Conservation (phyloP, 2,329 filamentous ascomycete genomes). For the Fusarium tricinctum region DNA sequence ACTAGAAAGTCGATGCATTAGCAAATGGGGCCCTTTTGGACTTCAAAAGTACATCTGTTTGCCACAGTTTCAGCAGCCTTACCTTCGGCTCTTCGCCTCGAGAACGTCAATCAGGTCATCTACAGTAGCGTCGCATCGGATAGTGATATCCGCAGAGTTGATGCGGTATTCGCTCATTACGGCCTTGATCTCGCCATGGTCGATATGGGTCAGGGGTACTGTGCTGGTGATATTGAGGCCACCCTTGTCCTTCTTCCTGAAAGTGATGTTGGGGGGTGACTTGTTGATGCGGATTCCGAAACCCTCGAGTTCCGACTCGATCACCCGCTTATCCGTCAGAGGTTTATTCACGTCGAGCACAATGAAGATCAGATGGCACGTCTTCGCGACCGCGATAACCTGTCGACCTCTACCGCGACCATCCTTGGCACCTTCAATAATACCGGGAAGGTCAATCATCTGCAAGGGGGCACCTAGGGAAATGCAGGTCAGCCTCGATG, state of each 20-base stretch:
- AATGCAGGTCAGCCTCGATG: slow-evolving; percentile 40
- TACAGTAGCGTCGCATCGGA: slow-evolving; percentile 96
- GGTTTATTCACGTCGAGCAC: slow-evolving; percentile 99
- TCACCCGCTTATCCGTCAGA: slow-evolving; percentile 94
- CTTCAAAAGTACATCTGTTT: slow-evolving; percentile 3
- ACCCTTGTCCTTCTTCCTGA: slow-evolving; percentile 99
- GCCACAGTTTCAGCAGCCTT: slow-evolving; percentile 32
- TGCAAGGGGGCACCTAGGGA: slow-evolving; percentile 85
- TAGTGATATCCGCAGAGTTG: slow-evolving; percentile 95
- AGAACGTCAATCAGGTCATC: slow-evolving; percentile 97
- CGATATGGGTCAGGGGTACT: slow-evolving; percentile 90
- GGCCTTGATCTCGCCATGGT: slow-evolving; percentile 95
- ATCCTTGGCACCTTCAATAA: slow-evolving; percentile 98
- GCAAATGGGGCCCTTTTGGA: slow-evolving; percentile 15
- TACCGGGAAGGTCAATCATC: slow-evolving; percentile 98
- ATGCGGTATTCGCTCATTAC: slow-evolving; percentile 98
- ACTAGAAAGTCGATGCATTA: slow-evolving; percentile 59
- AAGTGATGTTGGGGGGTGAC: slow-evolving; percentile 96
- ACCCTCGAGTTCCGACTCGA: slow-evolving; percentile 94
- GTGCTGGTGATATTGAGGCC: slow-evolving; percentile 97
- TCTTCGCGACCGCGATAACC: slow-evolving; percentile 99
- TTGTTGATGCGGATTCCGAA: slow-evolving; percentile 99
- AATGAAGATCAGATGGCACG: slow-evolving; percentile 98
- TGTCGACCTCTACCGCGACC: slow-evolving; percentile 97
- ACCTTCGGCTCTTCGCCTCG: slow-evolving; percentile 86